Conservation (phyloP, 2,329 filamentous ascomycete species). For the Aureobasidium subglaciale region DNA sequence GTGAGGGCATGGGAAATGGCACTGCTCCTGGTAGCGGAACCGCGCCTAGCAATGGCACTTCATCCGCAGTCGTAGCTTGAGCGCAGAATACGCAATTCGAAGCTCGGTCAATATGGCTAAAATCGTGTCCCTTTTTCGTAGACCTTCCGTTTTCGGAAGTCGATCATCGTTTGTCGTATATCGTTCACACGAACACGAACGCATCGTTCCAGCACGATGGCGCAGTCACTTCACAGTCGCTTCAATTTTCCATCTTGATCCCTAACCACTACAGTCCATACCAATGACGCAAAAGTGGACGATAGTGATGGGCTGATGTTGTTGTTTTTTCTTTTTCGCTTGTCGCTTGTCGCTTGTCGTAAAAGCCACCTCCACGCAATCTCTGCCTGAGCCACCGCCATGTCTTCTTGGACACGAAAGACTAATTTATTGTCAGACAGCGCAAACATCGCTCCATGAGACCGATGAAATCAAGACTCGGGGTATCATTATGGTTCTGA, state of each 20-base stretch:
- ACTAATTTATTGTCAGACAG: background rate
- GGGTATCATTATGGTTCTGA: background rate
- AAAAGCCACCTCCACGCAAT: background rate
- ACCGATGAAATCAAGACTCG: too few relatives aligned
- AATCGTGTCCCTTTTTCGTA: background rate
- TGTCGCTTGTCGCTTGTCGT: too few relatives aligned
- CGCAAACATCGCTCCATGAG: too few relatives aligned
- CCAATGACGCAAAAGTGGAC: background rate
- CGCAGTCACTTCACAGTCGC: too few relatives aligned
- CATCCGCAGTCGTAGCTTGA: too few relatives aligned
- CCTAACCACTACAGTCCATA: too few relatives aligned
- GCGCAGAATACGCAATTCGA: background rate
- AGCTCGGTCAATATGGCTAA: background rate
- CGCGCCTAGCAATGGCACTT: background rate
- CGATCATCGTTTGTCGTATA: too few relatives aligned
- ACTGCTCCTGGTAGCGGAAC: background rate
- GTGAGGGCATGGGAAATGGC: background rate
- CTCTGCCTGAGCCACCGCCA: conserved; percentile 4
- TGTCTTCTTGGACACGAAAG: background rate
- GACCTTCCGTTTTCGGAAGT: too few relatives aligned
- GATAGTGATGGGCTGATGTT: background rate
- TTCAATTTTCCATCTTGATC: background rate
- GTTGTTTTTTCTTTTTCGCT: background rate
- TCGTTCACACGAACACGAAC: too few relatives aligned
- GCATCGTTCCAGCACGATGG: too few relatives aligned